Evolutionary conservation across 2,329 filamentous ascomycete species (phyloP), one percentile per base, ranked within the genome.

Genomic region (Ceratocystis ficicola): DNA sequence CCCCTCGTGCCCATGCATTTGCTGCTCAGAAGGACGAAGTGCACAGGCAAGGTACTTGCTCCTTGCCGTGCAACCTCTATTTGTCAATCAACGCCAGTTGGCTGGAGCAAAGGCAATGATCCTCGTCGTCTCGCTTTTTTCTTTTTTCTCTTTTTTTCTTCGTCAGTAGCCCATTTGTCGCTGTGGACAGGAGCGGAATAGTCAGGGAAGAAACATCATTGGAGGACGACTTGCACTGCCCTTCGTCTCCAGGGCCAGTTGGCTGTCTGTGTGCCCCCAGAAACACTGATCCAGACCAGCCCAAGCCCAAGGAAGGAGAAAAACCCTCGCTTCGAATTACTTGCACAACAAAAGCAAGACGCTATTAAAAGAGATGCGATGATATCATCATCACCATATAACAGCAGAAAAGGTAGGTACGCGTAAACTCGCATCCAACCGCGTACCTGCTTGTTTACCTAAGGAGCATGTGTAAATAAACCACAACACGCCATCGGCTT

Each of bases 281-380:
- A 17, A 12, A 41, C 36, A 41, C 10, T 41, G 52, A 30, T 57
- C 52, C 52, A 57, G 55, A 17, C 55, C 25, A 36, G 25, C 8
- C 32, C 32, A 30, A 20, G 25, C 8, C 32, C 32, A 30, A 17
- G 7, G 17, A 12, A n/a, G 28, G 12, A 8, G 22, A 28, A 59
- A 59, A 57, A 57, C 12, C 20, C 28, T 59, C 55, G 55, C 55
- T 30, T 59, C 28, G 25, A 59, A 30, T 59, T 59, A 59, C 55
- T 59, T 32, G 28, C 15, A 52, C 20, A 52, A 52, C 20, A 52
- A 8, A 25, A 25, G 25, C 20, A 25, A 8, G 2, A 22, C 7
- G n/a, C 20, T n/a, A 20, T n/a, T n/a, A 48, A 48, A 20, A 20
- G 7, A 20, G 20, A 48, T 48, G 44, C 20, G 36, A 52, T 20